Conservation (phyloP, 2,329 filamentous ascomycete species). For the Pseudocercospora eumusae region DNA sequence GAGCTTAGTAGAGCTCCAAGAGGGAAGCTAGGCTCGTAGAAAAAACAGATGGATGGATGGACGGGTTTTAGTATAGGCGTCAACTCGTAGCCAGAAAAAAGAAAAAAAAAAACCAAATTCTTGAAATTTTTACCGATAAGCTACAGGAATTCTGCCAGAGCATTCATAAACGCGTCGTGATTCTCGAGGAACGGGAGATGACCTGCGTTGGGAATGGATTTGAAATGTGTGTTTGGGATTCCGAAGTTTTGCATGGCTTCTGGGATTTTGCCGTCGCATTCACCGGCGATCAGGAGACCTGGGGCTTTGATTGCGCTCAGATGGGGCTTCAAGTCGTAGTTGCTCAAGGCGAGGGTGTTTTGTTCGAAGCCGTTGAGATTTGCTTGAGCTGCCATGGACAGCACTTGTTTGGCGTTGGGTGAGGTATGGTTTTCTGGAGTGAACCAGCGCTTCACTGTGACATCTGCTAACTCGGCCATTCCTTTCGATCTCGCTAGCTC, state of each 20-base stretch:
- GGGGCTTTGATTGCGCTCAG: constrained; percentile 59
- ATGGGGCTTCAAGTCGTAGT: constrained; percentile 64
- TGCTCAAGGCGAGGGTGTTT: constrained; percentile 69
- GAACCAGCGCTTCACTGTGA: constrained; percentile 78
- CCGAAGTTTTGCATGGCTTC: constrained; percentile 73
- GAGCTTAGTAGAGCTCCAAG: not conserved
- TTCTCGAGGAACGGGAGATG: constrained; percentile 85
- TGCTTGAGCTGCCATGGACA: constrained; percentile 69
- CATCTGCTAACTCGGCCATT: constrained; percentile 59
- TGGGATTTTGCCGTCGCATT: constrained; percentile 71
- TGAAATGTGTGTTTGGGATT: constrained; percentile 58
- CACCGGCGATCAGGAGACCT: constrained; percentile 70
- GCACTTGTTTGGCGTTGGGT: constrained; percentile 60
- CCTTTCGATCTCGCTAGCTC: constrained; percentile 53
- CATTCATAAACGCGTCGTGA: constrained; percentile 66
- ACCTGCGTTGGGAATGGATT: constrained; percentile 68
- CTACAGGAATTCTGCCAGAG: constrained; percentile 60
- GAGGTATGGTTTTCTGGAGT: constrained; percentile 61
- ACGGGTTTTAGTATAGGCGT: not conserved
- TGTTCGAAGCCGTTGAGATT: constrained; percentile 68
- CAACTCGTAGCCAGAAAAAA: not conserved
- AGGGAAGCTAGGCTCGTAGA: too few relatives aligned
- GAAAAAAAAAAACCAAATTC: too few relatives aligned
- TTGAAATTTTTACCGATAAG: constrained; percentile 8
- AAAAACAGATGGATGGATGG: too few relatives aligned